Conservation (phyloP, 352 stramenopile species). For the Thalassiosira livingstoniorum region DNA sequence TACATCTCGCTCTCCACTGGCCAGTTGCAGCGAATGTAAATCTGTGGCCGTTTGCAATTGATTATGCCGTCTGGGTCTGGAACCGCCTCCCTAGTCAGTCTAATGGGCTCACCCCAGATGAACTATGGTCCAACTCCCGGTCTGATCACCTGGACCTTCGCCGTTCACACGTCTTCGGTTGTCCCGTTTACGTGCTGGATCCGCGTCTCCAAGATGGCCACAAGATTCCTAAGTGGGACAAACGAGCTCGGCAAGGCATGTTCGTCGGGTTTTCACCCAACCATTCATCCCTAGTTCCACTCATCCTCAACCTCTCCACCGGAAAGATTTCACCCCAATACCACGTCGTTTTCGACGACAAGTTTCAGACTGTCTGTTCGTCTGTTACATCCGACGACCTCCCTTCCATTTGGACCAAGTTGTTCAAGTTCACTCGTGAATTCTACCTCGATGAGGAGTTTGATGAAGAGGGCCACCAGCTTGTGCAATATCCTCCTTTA, state of each 20-base stretch:
- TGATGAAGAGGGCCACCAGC: too few relatives aligned
- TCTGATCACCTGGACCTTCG: constrained; percentile 27
- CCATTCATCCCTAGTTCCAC: constrained; percentile 40
- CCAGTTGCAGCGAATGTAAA: constrained; percentile 11
- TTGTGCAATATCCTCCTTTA: too few relatives aligned
- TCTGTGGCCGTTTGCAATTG: constrained; percentile 40
- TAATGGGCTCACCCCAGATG: constrained; percentile 32
- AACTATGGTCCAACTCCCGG: constrained; percentile 42
- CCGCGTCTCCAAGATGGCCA: constrained; percentile 50
- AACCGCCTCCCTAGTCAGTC: constrained; percentile 44
- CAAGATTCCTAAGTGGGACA: constrained; percentile 64
- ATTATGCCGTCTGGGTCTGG: constrained; percentile 48
- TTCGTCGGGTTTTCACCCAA: constrained; percentile 57
- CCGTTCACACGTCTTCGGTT: constrained; percentile 63
- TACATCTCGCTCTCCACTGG: constrained; percentile 43
- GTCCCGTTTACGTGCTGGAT: constrained; percentile 67
- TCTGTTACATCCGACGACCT: too few relatives aligned
- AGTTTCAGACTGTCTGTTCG: constrained; percentile 39
- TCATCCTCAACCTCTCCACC: constrained; percentile 31
- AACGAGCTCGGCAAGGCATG: constrained; percentile 21
- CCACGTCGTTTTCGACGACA: constrained; percentile 47
- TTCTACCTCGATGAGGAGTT: too few relatives aligned
- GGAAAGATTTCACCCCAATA: constrained; percentile 41
- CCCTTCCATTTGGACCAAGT: too few relatives aligned
- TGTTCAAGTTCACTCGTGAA: too few relatives aligned